phyloP scores from a whole-genome alignment of 176 grass and related monocot genomes.

The Pharus latifolius region DNA sequence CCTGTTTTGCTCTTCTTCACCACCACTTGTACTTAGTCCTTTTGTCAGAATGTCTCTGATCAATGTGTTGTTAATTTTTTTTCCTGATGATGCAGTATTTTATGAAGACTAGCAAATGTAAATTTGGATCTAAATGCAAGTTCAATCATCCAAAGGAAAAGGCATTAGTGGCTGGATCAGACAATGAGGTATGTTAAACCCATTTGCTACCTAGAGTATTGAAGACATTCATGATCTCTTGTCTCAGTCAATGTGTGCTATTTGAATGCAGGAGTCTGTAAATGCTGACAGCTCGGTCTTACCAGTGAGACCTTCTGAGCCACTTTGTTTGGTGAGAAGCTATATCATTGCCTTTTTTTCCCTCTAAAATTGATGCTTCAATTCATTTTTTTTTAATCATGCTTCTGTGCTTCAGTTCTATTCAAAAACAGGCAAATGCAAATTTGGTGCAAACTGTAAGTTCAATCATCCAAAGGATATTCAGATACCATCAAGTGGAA shows the following conservation, averaged over 20 bases:
- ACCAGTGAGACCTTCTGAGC: slow-evolving; percentile 54
- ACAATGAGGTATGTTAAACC: slow-evolving; percentile 22
- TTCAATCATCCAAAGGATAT: slow-evolving; percentile 75
- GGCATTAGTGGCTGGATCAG: slow-evolving; percentile 6
- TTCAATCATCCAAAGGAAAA: slow-evolving; percentile 81
- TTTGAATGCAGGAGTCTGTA: slow-evolving; percentile 34
- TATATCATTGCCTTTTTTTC: not conserved
- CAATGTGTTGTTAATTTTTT: slow-evolving; percentile 16
- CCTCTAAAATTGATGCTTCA: not conserved
- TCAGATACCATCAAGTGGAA: slow-evolving; percentile 16
- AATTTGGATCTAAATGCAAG: slow-evolving; percentile 75
- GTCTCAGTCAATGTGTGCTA: slow-evolving; percentile 10
- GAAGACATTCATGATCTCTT: not conserved
- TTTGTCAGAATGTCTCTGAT: not conserved
- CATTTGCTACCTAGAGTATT: not conserved
- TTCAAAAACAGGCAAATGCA: slow-evolving; percentile 72
- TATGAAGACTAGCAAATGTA: slow-evolving; percentile 51
- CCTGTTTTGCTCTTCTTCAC: not conserved
- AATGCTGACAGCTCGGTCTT: slow-evolving; percentile 24
- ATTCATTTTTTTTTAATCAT: slow-evolving; percentile 1
- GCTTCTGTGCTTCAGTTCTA: slow-evolving; percentile 44
- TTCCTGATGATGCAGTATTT: slow-evolving; percentile 51
- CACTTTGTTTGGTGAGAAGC: slow-evolving; percentile 50
- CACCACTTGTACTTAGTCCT: not conserved
- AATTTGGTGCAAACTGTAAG: slow-evolving; percentile 65